Base-by-base conservation (phyloP, 179 eudicot genomes). In the Beta macrorhiza region DNA sequence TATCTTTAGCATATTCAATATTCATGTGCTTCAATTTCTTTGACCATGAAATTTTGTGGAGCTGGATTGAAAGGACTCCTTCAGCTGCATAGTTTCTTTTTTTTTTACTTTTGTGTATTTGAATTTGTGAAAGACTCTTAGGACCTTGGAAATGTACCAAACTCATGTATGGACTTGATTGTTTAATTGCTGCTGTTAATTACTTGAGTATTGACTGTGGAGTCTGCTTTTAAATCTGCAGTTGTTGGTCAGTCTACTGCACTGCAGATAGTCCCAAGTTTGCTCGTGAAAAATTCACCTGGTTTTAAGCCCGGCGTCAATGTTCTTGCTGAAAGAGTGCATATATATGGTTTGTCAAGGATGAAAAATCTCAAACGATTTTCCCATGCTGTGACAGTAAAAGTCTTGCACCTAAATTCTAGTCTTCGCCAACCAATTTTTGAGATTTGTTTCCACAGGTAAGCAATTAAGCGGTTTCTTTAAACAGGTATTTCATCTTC, bases 381-480 rank as follows among this genome's bases (percentile, higher is more conserved):
- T 83, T 86, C 96, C 68, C 84, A 91, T 89, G 89, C 92, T 0
- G 78, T 91, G 58, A 86, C 89, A 79, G 90, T 96, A 57, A 93
- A 89, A 71, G 97, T 92, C 74, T 82, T 95, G 64, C 72, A 74
- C 72, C 78, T 83, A 32, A 88, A 81, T 82, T 85, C 91, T 78
- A 87, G 87, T 85, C 81, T 84, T 47, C 90, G 80, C 64, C 82
- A 70, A 42, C 90, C 91, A 74, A 88, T 76, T 71, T 82, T 90
- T 57, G 91, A 91, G 77, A 83, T 94, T 79, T 94, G 98, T 86
- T 96, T 96, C 89, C 99, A 94, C 58, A 89, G 96, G 99, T 92
- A 79, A 88, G 90, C 85, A 53, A n/a, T 15, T 69, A 64, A 29
- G 25, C 61, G 59, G 52, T 77, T 73, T 72, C 7, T 79, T 12